Base-by-base conservation (phyloP, 495 filamentous ascomycete genomes). In the Xylaria castorea region DNA sequence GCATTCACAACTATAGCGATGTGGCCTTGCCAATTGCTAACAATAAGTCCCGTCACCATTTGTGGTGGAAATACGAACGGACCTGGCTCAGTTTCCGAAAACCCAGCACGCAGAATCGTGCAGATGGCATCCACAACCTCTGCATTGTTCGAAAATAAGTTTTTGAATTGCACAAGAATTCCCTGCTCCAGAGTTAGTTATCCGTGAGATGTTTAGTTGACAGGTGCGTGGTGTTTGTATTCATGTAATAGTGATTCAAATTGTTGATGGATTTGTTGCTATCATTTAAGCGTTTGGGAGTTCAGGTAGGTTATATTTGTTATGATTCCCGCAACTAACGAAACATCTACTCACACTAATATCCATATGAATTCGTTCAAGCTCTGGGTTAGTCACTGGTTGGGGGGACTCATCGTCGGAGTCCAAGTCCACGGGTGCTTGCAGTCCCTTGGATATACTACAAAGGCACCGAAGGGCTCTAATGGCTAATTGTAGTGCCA, bases 371-470 rank as follows among this genome's bases (percentile, higher is more conserved):
- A 80, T 71, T 46, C 75, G 72, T 50, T 72, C 58, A 34, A 85
- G 55, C 76, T 81, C 71, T 79, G 76, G 11, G 20, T 50, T 67
- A 3, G 42, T 38, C 1, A 65, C 51, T 22, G 34, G 20, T 46
- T 71, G 60, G 7, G 30, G 7, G 32, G 42, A 44, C 36, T 74
- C 71, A 44, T 75, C 64, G 8, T 85, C 82, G 25, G 81, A 80
- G 30, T 91, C 89, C 27, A 91, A 81, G 60, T 97, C 92, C 38
- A 97, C 85, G 25, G 89, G 84, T 9, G 88, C 81, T 75, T 95
- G 92, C 50, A 95, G 81, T n/a, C 92, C 93, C 75, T 89, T 93
- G 14, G 92, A 94, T 74, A 98, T 92, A 64, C 87, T 91, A 44
- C 86, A 85, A 32, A 98, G 85, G 74, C 92, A 97, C 62, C 90